These are phyloP conservation scores for Arctium lappa DNA, from an alignment of 129 eudicot genomes.

Conservation along the genomic window DNA sequence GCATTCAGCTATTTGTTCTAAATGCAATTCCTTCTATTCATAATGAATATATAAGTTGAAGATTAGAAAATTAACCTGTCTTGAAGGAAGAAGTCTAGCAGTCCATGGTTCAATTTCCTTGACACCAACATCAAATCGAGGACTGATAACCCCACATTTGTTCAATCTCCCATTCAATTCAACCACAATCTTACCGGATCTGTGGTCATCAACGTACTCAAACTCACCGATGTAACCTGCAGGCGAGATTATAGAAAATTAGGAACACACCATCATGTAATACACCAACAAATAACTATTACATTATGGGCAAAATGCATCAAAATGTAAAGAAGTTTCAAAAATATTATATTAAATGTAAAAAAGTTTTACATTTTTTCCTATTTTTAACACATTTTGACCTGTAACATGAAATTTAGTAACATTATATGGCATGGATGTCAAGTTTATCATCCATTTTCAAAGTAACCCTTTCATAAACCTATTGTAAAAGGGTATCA, in stretches of 20 bases:
- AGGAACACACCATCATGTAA: not conserved
- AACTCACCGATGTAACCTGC: slow-evolving; percentile 71
- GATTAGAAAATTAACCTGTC: slow-evolving; percentile 38
- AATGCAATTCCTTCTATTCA: not conserved
- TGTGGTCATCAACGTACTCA: slow-evolving; percentile 68
- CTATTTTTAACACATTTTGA: not conserved
- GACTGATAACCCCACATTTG: slow-evolving; percentile 65
- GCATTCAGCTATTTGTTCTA: not conserved
- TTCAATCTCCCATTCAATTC: slow-evolving; percentile 59
- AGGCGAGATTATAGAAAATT: not conserved
- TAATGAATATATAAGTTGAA: not conserved
- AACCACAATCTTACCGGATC: slow-evolving; percentile 64
- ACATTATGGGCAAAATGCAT: not conserved
- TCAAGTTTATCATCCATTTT: too few relatives aligned
- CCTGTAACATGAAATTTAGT: not conserved
- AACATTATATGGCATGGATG: too few relatives aligned
- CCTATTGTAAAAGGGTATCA: too few relatives aligned
- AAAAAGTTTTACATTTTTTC: not conserved
- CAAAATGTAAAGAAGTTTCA: not conserved
- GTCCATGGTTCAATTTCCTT: slow-evolving; percentile 68
- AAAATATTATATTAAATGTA: not conserved
- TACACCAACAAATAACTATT: not conserved
- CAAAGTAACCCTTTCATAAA: too few relatives aligned
- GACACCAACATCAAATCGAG: slow-evolving; percentile 63
- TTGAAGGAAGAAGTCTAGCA: slow-evolving; percentile 56